Evolutionary conservation across 169 alveolate species (phyloP).

Genomic region (Theileria orientalis): DNA sequence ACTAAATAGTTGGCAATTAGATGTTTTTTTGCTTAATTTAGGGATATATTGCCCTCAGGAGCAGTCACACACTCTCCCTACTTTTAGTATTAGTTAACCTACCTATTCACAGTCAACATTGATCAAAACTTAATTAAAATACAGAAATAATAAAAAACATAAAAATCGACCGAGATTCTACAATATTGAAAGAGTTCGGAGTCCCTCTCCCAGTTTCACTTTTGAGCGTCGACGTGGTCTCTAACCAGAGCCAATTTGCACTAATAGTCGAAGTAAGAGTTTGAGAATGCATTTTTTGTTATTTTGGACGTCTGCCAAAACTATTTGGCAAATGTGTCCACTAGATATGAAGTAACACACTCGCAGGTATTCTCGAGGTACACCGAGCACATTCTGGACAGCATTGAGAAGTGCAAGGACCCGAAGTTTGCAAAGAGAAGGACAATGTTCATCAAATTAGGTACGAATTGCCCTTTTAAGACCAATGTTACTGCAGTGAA

Average conservation of each 20-base stretch:
- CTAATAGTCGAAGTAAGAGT: not conserved
- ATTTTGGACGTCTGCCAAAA: not conserved
- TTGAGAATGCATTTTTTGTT: not conserved
- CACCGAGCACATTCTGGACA: conserved; percentile 23
- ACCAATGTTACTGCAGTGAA: not conserved
- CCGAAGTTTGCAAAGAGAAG: conserved; percentile 51
- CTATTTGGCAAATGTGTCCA: no score
- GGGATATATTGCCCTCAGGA: no score
- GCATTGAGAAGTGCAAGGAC: conserved; percentile 9
- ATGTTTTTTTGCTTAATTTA: no score
- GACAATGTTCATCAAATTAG: conserved; percentile 50
- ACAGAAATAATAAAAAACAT: conserved; percentile 21
- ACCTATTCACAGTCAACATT: no score
- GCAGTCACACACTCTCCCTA: no score
- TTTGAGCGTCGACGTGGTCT: conserved; percentile 4
- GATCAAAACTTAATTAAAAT: no score
- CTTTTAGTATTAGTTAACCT: no score
- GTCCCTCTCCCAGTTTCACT: conserved; percentile 48
- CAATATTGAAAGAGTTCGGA: conserved; percentile 35
- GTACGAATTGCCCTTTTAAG: not conserved
- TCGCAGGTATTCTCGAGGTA: conserved; percentile 43
- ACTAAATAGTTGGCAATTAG: no score
- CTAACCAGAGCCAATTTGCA: not conserved
- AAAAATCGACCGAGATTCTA: conserved; percentile 10
- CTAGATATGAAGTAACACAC: no score